Base-by-base conservation (phyloP, 1,139 yeast species). In the Zhuliangozyma blackwelliae region DNA sequence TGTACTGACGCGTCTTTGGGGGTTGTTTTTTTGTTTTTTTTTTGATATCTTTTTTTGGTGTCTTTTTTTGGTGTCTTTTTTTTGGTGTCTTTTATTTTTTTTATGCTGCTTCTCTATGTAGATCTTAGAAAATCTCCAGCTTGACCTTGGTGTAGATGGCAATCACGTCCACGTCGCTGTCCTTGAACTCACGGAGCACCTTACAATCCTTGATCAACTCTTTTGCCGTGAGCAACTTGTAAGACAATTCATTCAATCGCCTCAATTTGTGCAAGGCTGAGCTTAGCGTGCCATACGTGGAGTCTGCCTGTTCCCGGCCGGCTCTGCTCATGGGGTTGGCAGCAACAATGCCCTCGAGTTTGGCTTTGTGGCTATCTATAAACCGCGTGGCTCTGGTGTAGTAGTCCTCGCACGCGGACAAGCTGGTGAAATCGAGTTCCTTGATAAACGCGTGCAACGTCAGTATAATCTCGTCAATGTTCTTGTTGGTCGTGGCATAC, bases 161-260 rank as follows among this genome's bases (percentile, higher is more conserved):
- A 16, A 16, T 27, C 4, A 43, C 31, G 27, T 43, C 41, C 26
- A 35, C 39, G 8, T 28, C 41, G 11, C 29, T 27, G 20, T 36
- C 27, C 34, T 31, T 30, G 35, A 29, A 43, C 10, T 41, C 41
- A 10, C 19, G 16, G 26, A 43, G 33, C 21, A 40, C 29, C 25
- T 35, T 37, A 28, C 46, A 40, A 13, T 38, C 41, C 12, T 33
- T 26, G 19, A 43, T 23, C n/a, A 41, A 28, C 16, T 37, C 39
- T 29, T 40, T 39, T 5, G 37, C 29, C n/a, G 32, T 12, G 10
- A 37, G 25, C n/a, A 40, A 31, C 12, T 25, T 31, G 13, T n/a
- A 32, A 12, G 36, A 27, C 31, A 43, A 32, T n/a, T 32, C 33
- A 27, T 35, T 39, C 22, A 41, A 32, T 22, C 41, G 35, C 31